A percentile compares a stretch with the other conserved stretches of the same genome.
phyloP scores from a whole-genome alignment of 495 filamentous ascomycete genomes.

The Thozetella sp. region DNA sequence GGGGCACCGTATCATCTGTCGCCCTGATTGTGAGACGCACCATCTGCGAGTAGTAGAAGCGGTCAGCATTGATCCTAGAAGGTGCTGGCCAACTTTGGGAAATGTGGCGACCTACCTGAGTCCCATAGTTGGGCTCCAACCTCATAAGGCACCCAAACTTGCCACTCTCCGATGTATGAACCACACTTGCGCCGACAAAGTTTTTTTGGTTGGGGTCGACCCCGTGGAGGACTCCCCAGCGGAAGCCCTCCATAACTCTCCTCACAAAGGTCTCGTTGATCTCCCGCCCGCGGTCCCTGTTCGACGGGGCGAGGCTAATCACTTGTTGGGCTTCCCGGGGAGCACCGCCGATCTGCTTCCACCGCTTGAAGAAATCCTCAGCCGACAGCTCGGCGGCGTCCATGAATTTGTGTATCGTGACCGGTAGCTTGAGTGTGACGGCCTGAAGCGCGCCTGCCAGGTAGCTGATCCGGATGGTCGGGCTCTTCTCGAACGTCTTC shows the following conservation, averaged over 20 bases:
- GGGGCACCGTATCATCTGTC: slow-evolving; percentile 86
- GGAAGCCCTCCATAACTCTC: slow-evolving; percentile 73
- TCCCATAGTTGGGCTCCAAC: slow-evolving; percentile 91
- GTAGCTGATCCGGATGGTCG: slow-evolving; percentile 92
- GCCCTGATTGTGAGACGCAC: slow-evolving; percentile 92
- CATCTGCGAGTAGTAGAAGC: slow-evolving; percentile 76
- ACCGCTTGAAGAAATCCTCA: slow-evolving; percentile 98
- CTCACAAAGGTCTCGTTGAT: slow-evolving; percentile 61
- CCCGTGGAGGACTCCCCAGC: slow-evolving; percentile 81
- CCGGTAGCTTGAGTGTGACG: slow-evolving; percentile 86
- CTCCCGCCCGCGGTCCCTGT: slow-evolving; percentile 53
- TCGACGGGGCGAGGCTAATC: slow-evolving; percentile 61
- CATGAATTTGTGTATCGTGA: slow-evolving; percentile 94
- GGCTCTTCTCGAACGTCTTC: slow-evolving; percentile 77
- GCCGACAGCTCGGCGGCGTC: slow-evolving; percentile 78
- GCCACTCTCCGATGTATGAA: slow-evolving; percentile 79
- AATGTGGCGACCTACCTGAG: slow-evolving; percentile 60
- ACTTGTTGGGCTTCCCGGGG: slow-evolving; percentile 87
- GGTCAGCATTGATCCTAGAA: neutral
- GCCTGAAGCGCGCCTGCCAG: slow-evolving; percentile 93
- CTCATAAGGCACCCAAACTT: slow-evolving; percentile 94
- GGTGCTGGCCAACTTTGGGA: slow-evolving; percentile 5
- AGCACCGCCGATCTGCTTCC: slow-evolving; percentile 93
- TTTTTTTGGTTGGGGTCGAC: slow-evolving; percentile 93
- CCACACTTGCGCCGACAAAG: slow-evolving; percentile 88